A percentile compares a stretch with the other conserved stretches of the same genome.
Conservation (phyloP, 192 early-diverging fungal genomes). For the Hyaloraphidium curvatum region DNA sequence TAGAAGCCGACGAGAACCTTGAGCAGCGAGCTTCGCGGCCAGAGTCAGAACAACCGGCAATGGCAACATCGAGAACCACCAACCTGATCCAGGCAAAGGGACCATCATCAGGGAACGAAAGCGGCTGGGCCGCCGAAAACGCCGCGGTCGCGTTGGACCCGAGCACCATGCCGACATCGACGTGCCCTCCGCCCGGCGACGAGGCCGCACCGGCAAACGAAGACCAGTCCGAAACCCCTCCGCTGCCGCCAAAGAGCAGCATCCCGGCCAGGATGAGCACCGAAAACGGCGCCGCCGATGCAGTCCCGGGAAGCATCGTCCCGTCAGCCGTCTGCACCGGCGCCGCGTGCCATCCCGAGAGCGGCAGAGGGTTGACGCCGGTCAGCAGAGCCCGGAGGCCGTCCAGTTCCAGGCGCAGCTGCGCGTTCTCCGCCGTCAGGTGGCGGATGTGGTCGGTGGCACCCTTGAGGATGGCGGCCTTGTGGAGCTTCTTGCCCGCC, state of each 20-base stretch:
- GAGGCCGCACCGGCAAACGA: no score
- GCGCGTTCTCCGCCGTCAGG: constrained; percentile 21
- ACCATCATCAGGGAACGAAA: not conserved
- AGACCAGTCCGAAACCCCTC: not conserved
- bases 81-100: not conserved
- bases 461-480: constrained; percentile 79
- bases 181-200: no score
- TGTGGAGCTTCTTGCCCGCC: constrained; percentile 74
- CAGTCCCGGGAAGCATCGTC: not conserved
- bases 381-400: no score
- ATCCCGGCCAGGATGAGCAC: not conserved
- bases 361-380: no score
- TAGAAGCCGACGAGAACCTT: not conserved
- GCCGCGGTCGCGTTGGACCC: not conserved
- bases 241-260: not conserved
- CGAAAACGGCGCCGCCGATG: not conserved
- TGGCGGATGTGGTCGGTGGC: constrained; percentile 77
- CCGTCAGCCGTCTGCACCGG: not conserved
- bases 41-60: not conserved
- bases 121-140: not conserved
- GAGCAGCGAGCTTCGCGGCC: not conserved
- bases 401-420: constrained; percentile 18
- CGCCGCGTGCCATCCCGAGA: not conserved
- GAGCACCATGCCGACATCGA: not conserved
- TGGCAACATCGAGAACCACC: not conserved